Evolutionary conservation across 768 basidiomycete genomes (phyloP).

Genomic region (Tricholoma sp.): DNA sequence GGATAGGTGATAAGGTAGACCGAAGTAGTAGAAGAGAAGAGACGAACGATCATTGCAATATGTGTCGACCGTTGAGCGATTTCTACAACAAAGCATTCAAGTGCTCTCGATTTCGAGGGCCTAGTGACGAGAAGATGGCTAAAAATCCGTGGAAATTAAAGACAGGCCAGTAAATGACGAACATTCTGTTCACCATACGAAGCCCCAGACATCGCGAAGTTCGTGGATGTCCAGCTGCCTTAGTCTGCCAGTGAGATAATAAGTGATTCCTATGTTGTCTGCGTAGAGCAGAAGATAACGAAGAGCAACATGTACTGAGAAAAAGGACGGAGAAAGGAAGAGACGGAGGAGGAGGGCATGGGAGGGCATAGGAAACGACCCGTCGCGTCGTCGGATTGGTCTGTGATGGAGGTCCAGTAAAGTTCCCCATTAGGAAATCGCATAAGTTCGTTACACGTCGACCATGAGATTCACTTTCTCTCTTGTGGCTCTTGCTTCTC

Average conservation of each 20-base stretch:
- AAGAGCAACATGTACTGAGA: conserved; percentile 90
- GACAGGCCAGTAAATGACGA: conserved; percentile 13
- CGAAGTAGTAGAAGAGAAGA: conserved; percentile 2
- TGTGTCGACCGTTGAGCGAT: conserved; percentile 89
- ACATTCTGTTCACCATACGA: conserved; percentile 60
- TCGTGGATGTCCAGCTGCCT: conserved; percentile 62
- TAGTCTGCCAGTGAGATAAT: conserved; percentile 79
- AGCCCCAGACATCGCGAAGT: conserved; percentile 83
- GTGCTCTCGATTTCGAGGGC: conserved; percentile 85
- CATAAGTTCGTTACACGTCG: conserved; percentile 21
- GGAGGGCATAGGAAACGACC: conserved; percentile 42
- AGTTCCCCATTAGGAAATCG: conserved; percentile 16
- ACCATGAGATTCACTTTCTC: conserved; percentile 21
- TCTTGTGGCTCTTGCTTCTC: conserved; percentile 23
- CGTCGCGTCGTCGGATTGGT: neutral
- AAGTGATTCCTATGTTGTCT: conserved; percentile 88
- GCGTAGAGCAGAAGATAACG: conserved; percentile 78
- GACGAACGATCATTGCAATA: conserved; percentile 88
- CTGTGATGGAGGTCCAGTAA: neutral
- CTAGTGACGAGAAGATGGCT: conserved; percentile 94
- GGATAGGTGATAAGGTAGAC: conserved; percentile 6
- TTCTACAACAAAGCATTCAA: conserved; percentile 92
- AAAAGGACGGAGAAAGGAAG: conserved; percentile 89
- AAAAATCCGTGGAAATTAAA: conserved; percentile 7
- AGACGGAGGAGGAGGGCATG: conserved; percentile 88